Evolutionary conservation across 129 eudicot genomes (phyloP), one percentile per base, ranked within the genome.

Genomic region (Centrapalus pauciflorus): DNA sequence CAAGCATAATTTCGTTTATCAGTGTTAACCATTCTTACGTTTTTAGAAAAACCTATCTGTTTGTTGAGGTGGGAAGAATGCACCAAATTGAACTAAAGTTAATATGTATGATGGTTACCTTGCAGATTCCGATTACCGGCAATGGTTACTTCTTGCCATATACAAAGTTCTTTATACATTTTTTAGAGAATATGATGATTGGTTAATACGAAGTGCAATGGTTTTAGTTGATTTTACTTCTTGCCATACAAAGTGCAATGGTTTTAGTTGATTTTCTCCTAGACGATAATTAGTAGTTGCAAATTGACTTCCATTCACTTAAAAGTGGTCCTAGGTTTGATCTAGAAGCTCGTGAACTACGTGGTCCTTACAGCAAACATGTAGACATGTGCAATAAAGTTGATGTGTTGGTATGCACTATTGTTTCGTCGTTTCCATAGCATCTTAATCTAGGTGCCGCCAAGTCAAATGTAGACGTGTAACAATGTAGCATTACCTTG

Each of bases 301-400:
- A 43, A 43, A 43, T 37, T 37, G 43, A 37, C 43, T n/a, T n/a
- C 0, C 43, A 10, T 3, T 37, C 11, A 37, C n/a, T 37, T 37
- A 12, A 37, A 37, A 37, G 9, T 43, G 14, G 21, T 43, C 7
- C 7, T 43, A 43, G 20, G 50, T 43, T 43, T 43, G 50, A 43
- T 43, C 50, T 43, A 43, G 21, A 43, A 43, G 63, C 40, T 55
- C 38, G 16, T 23, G 20, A 12, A 26, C 16, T 20, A 55, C 3
- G 38, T 55, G 33, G 43, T 11, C 55, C 11, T 56, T 66, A 20
- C 32, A 20, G 7, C 20, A 48, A 43, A 46, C 27, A 17, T 7
- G 14, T 29, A 23, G 37, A 13, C 62, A 67, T 67, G 63, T 67
- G 72, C 60, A 46, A 14, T 64, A 46, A 28, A 46, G 58, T 46